A percentile compares a stretch with the other conserved stretches of the same genome.
These are phyloP conservation scores for Acanthamoeba royreba DNA, from an alignment of 208 protist species.

Conservation along the genomic window DNA sequence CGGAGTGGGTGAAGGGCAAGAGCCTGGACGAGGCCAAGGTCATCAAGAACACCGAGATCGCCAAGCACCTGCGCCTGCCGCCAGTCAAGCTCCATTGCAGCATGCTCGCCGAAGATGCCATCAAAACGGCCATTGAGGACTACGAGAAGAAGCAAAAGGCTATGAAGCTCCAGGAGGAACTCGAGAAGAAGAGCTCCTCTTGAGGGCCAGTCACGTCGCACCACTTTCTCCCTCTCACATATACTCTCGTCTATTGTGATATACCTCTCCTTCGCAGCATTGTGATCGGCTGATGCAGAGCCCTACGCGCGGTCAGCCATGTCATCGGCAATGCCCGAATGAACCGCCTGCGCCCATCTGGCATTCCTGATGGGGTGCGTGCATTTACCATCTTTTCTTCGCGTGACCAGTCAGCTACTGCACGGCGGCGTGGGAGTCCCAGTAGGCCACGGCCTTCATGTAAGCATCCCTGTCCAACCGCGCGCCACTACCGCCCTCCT, in stretches of 20 bases:
- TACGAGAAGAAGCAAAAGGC: not conserved
- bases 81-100: conserved; percentile 99
- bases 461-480: not conserved
- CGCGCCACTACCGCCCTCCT: not conserved
- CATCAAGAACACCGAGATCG: conserved; percentile 98
- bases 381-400: not conserved
- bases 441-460: not conserved
- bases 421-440: not conserved
- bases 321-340: too few species aligned
- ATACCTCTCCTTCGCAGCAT: too few species aligned
- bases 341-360: too few species aligned
- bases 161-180: not conserved
- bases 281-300: too few species aligned
- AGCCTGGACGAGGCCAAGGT: conserved; percentile 93
- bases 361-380: too few species aligned
- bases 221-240: not conserved
- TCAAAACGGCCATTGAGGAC: conserved; percentile 96
- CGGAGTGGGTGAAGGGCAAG: conserved; percentile 96
- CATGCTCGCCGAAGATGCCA: conserved; percentile 98
- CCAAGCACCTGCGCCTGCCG: conserved; percentile 96
- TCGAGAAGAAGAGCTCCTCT: not conserved
- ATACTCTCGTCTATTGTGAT: too few species aligned
- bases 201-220: too few species aligned
- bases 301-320: too few species aligned
- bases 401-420: not conserved